These are phyloP conservation scores for Cladophialophora psammophila DNA, from an alignment of 2,329 filamentous ascomycete genomes.

Conservation along the genomic window DNA sequence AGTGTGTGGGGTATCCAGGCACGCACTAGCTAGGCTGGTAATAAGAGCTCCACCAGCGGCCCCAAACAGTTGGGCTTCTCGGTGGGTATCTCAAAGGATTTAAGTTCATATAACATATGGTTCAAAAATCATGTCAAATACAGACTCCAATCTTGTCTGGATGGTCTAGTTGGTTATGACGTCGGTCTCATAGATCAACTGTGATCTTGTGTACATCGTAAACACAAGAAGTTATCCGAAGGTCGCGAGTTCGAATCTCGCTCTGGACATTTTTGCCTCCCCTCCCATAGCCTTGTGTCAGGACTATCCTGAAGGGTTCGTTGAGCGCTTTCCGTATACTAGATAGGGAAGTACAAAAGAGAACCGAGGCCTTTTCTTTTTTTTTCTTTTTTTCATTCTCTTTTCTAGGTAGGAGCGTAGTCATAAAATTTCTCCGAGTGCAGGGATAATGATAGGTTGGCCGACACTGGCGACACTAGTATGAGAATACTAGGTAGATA, in stretches of 20 bases:
- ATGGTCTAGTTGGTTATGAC: conserved; percentile 37
- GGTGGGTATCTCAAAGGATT: neutral
- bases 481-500: no score
- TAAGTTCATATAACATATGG: conserved; percentile 49
- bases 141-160: neutral
- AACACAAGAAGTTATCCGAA: conserved; percentile 34
- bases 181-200: conserved; percentile 35
- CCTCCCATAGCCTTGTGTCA: neutral
- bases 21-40: no score
- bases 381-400: no score
- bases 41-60: no score
- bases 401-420: no score
- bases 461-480: no score
- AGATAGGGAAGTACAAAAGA: no score
- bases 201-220: conserved; percentile 26
- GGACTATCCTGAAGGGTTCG: no score
- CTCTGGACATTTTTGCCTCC: conserved; percentile 28
- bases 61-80: neutral
- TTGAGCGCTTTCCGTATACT: no score
- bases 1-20: neutral
- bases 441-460: no score
- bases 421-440: no score
- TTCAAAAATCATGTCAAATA: conserved; percentile 55
- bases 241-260: conserved; percentile 38
- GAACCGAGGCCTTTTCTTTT: no score